Base-by-base conservation (phyloP, 305 asterid genomes). In the Rubia balearica region DNA sequence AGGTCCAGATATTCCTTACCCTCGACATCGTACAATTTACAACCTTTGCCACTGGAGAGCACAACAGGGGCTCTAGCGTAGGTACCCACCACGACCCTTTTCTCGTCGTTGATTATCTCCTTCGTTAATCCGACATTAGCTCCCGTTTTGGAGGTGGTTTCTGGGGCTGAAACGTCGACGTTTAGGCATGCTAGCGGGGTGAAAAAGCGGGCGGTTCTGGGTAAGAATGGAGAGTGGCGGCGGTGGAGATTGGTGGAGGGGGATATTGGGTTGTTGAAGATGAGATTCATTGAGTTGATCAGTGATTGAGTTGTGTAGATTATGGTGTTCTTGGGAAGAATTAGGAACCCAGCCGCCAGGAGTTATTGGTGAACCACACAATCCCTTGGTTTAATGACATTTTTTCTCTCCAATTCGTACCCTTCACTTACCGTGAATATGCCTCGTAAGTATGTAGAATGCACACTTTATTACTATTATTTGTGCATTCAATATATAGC, bases 1-100 rank as follows among this genome's bases (percentile, higher is more conserved):
- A 94, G 75, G 77, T 94, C 99, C 75, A 94, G 83, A 81, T 89
- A 94, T 81, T 94, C 99, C 71, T 78, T 73, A 79, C 96, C 97
- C 36, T 89, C 96, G 22, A 94, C 79, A 77, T 91, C 99, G 79
- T 83, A 87, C 86, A 94, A 69, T 71, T 80, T 87, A 78, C 95
- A 89, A 0, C 97, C 99, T 64, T 83, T 88, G 77, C 97, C 97
- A 77, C 89, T 77, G 55, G 86, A 68, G 64, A 91, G 72, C 62
- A 89, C 96, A 73, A 91, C 74, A 48, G 88, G 89, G 46, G 82
- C 71, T 86, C 97, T 88, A 14, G 95, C 96, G 69, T 94, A 94
- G 0, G 99, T 89, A 9, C 96, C 91, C 76, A 94, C 97, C 5
- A 94, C 55, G 70, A 71, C 81, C 79, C 82, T 85, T 73, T 84